Conservation (phyloP, 2,329 filamentous ascomycete genomes). For the Talaromyces sp. region DNA sequence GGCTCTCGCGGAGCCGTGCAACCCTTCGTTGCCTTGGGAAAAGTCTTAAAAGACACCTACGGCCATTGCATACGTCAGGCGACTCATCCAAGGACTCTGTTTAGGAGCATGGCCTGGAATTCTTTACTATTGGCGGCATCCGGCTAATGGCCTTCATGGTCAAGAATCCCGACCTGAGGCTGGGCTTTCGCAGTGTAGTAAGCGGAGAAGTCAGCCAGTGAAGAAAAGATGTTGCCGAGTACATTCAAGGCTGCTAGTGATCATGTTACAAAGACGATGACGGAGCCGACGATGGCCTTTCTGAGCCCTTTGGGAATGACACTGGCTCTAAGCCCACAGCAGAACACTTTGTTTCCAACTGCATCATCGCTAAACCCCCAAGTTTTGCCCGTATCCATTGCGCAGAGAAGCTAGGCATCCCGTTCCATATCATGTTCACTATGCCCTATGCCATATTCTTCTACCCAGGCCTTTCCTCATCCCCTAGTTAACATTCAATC, state of each 20-base stretch:
- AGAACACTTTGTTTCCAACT: constrained; percentile 49
- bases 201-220: constrained; percentile 1
- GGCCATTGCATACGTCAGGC: constrained; percentile 55
- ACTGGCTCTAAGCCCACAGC: constrained; percentile 34
- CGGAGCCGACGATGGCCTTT: neutral
- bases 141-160: constrained; percentile 51
- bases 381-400: constrained; percentile 51
- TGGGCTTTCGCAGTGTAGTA: constrained; percentile 9
- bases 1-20: constrained; percentile 35
- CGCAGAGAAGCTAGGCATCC: constrained; percentile 47
- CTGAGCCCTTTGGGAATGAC: constrained; percentile 16
- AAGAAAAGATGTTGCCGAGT: constrained; percentile 6
- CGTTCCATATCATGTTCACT: constrained; percentile 50
- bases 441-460: constrained; percentile 52
- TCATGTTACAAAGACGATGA: constrained; percentile 11
- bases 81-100: constrained; percentile 29
- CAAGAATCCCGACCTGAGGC: constrained; percentile 44
- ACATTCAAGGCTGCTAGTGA: constrained; percentile 8
- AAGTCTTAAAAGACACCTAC: constrained; percentile 49
- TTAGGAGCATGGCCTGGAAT: constrained; percentile 46
- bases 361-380: constrained; percentile 53
- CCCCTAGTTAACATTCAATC: constrained; percentile 46
- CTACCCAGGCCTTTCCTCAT: constrained; percentile 38
- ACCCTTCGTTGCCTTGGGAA: constrained; percentile 55
- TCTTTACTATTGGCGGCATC: constrained; percentile 54